phyloP scores from a whole-genome alignment of 2,329 filamentous ascomycete genomes.

The Penicillium sp. region DNA sequence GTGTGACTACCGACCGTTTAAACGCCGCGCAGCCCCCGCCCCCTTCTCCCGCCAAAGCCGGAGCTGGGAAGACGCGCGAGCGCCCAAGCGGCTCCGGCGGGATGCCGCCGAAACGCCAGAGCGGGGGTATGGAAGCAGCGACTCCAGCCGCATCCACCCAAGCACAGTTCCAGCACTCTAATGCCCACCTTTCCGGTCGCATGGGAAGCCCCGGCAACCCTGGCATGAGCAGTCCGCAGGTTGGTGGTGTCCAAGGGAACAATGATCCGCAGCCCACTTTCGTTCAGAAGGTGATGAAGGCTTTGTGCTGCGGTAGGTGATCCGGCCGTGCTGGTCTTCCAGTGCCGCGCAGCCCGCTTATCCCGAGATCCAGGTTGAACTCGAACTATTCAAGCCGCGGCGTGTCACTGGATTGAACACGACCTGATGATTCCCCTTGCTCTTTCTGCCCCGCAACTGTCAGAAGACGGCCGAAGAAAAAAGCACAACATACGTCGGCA shows the following conservation, averaged over 20 bases:
- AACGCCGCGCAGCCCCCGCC: constrained; percentile 88
- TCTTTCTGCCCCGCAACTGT: constrained; percentile 15
- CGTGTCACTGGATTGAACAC: constrained; percentile 14
- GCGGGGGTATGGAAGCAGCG: constrained; percentile 61
- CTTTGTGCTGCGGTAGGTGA: constrained; percentile 74
- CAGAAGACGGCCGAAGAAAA: constrained; percentile 14
- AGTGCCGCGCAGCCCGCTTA: constrained; percentile 22
- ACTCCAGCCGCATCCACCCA: constrained; percentile 88
- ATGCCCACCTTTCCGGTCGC: constrained; percentile 70
- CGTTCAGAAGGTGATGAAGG: constrained; percentile 89
- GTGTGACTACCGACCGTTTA: constrained; percentile 80
- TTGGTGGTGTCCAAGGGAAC: constrained; percentile 52
- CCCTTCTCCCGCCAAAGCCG: constrained; percentile 74
- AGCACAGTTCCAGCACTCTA: constrained; percentile 94
- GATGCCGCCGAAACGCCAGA: constrained; percentile 70
- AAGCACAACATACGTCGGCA: constrained; percentile 15
- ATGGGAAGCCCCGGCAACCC: constrained; percentile 55
- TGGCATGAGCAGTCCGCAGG: constrained; percentile 55
- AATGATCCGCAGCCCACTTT: constrained; percentile 71
- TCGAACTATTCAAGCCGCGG: constrained; percentile 11
- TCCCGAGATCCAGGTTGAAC: constrained; percentile 34
- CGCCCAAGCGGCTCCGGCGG: constrained; percentile 74
- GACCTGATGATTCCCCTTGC: constrained; percentile 9
- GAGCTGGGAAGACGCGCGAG: constrained; percentile 65
- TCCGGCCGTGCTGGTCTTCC: constrained; percentile 14